Percentiles rank a stretch among this genome's conserved stretches.
Evolutionary conservation across 441 rosid species (phyloP).

Genomic region (Adansonia madagascariensis): DNA sequence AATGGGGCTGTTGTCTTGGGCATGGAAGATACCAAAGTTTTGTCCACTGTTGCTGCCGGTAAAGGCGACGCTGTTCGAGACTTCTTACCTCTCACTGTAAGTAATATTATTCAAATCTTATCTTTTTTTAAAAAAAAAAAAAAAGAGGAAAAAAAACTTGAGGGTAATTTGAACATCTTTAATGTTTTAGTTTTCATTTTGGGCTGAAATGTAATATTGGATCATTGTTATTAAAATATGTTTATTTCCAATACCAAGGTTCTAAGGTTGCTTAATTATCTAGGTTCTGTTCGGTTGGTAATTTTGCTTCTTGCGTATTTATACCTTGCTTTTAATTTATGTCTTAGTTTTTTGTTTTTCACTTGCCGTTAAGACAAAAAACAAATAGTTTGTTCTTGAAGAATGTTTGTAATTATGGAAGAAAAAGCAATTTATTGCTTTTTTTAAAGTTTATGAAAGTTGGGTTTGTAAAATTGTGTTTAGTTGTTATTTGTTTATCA

Average conservation of each 20-base stretch:
- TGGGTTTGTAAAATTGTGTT: neutral
- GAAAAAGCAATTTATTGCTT: constrained; percentile 10
- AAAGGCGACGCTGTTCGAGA: constrained; percentile 67
- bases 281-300: neutral
- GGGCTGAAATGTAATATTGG: neutral
- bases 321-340: neutral
- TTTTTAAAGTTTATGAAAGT: constrained; percentile 13
- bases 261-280: neutral
- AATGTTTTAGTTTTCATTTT: neutral
- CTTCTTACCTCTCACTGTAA: constrained; percentile 89
- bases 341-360: neutral
- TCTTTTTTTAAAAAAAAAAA: neutral
- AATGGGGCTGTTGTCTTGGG: constrained; percentile 88
- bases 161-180: neutral
- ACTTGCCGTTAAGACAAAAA: neutral
- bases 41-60: constrained; percentile 78
- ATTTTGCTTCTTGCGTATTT: neutral
- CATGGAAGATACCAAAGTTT: constrained; percentile 75
- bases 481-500: constrained; percentile 6
- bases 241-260: neutral
- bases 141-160: neutral
- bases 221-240: neutral
- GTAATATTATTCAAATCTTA: constrained; percentile 22
- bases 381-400: neutral
- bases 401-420: neutral